Base-by-base conservation (phyloP, 345 rosid species). In the Aquilaria malaccensis region DNA sequence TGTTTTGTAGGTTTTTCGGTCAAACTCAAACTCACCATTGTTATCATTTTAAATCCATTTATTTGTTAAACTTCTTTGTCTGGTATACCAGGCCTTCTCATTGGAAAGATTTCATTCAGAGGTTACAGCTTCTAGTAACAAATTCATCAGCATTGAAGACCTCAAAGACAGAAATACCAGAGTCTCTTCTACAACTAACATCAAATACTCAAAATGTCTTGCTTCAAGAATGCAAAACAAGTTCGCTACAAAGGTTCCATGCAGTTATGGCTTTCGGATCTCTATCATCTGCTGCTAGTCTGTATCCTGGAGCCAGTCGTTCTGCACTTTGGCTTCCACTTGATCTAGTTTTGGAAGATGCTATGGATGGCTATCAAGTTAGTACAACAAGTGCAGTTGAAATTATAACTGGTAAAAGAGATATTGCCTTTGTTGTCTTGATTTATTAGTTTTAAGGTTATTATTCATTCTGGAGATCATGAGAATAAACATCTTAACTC, bases 291-390 rank as follows among this genome's bases (percentile, higher is more conserved):
- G 76, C 70, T 56, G 80, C 83, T 63, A 76, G 91, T 75, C 79
- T 83, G 69, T 81, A 84, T 71, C 87, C 76, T 69, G 94, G 86
- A 50, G 78, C 88, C 66, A 80, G 81, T 75, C 81, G 63, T 71
- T 85, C 96, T 66, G 83, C 83, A 58, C 79, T 83, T 41, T 94
- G 99, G 99, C 96, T 94, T 70, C 96, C 99, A 61, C 89, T 94
- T 80, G 99, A 94, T 79, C 68, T 94, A 58, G 87, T 72, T 60
- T 69, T 94, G 63, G 99, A 94, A 84, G 95, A 94, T 82, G 85
- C 87, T 68, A 85, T 90, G 97, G 95, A 90, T 81, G 95, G 87
- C 61, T 83, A 86, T 73, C 89, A 79, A 79, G 95, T 86, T 31
- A 74, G 79, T 59, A 77, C 88, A 60, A 78, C 84, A 60, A 85